Conservation (phyloP, 352 stramenopile genomes). For the Globisporangium nunn region DNA sequence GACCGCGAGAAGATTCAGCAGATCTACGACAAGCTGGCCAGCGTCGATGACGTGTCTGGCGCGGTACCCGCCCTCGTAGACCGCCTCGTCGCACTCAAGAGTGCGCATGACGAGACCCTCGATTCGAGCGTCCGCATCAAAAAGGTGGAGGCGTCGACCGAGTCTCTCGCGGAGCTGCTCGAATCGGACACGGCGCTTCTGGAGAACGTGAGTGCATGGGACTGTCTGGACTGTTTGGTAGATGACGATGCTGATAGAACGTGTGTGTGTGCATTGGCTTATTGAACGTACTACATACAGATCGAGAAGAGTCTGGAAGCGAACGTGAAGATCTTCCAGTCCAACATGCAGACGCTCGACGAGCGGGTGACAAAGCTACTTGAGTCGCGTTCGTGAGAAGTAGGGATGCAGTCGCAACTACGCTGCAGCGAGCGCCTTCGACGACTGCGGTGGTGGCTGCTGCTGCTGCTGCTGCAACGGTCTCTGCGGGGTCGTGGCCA, state of each 20-base stretch:
- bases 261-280: neutral
- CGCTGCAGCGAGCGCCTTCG: constrained; percentile 12
- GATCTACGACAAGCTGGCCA: constrained; percentile 63
- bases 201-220: constrained; percentile 45
- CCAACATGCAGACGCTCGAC: constrained; percentile 71
- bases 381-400: constrained; percentile 12
- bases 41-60: constrained; percentile 47
- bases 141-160: constrained; percentile 57
- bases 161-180: constrained; percentile 48
- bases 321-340: constrained; percentile 73
- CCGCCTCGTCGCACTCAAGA: constrained; percentile 61
- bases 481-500: constrained; percentile 15
- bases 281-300: constrained; percentile 18
- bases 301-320: constrained; percentile 67
- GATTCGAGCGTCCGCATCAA: constrained; percentile 38
- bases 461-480: neutral
- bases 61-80: constrained; percentile 67
- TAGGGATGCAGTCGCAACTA: constrained; percentile 9
- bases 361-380: constrained; percentile 57
- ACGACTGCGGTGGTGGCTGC: neutral
- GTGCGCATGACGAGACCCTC: constrained; percentile 59
- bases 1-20: constrained; percentile 63
- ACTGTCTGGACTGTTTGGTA: neutral
- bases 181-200: constrained; percentile 55
- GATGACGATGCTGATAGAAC: neutral